Conservation (phyloP, 106 monocot genomes). For the Dendrobium officinale region DNA sequence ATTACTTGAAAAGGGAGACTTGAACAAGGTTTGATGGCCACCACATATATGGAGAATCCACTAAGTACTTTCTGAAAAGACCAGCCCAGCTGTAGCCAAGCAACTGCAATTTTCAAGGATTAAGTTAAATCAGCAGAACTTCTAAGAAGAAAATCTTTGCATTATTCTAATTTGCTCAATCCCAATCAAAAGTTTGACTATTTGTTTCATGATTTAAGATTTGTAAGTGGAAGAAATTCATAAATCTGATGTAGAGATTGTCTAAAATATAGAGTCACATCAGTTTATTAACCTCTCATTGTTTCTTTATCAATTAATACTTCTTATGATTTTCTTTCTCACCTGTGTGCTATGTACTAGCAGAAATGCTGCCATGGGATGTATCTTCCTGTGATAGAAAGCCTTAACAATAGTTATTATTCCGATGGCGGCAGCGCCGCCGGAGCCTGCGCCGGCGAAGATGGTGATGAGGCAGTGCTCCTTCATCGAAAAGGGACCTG, state of each 20-base stretch:
- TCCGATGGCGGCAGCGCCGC: conserved; percentile 14
- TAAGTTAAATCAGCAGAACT: not conserved
- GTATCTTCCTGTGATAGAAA: conserved; percentile 28
- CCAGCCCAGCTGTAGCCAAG: conserved; percentile 55
- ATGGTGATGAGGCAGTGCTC: conserved; percentile 48
- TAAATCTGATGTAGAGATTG: no score
- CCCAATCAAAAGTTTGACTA: no score
- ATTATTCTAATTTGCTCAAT: not conserved
- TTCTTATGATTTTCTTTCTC: not conserved
- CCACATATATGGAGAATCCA: conserved; percentile 54
- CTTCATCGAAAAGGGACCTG: conserved; percentile 40
- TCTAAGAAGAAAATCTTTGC: not conserved
- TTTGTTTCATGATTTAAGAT: no score
- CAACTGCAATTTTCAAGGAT: conserved; percentile 14
- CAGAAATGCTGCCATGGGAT: conserved; percentile 29
- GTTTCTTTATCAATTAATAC: not conserved
- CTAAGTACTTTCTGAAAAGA: conserved; percentile 31
- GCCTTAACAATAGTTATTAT: conserved; percentile 44
- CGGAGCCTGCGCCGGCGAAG: conserved; percentile 21
- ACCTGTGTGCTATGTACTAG: conserved; percentile 34
- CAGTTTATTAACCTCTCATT: not conserved
- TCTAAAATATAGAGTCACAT: not conserved
- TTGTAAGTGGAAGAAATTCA: no score
- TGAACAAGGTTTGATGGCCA: conserved; percentile 48
- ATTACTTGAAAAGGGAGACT: conserved; percentile 43